Percentiles rank a stretch among this genome's conserved stretches.
phyloP scores from a whole-genome alignment of 129 eudicot genomes.

The Chrysanthemum makinoi region DNA sequence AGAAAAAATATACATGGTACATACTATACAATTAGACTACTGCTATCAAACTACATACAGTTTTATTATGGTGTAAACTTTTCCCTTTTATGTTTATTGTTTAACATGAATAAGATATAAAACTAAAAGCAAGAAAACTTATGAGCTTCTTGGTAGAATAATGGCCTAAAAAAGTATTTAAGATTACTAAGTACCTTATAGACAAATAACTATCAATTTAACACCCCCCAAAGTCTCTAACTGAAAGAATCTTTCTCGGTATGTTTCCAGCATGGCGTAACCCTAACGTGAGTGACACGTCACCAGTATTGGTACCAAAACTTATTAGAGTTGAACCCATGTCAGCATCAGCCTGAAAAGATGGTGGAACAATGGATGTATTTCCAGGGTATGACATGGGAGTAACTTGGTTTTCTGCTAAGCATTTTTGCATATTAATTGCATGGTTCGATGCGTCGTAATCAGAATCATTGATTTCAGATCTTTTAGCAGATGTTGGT shows the following conservation, averaged over 20 bases:
- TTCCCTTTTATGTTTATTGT: slow-evolving; percentile 7
- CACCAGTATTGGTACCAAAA: slow-evolving; percentile 72
- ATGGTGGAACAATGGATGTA: background rate
- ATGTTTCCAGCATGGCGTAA: slow-evolving; percentile 84
- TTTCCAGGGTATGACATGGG: slow-evolving; percentile 15
- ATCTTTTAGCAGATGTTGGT: slow-evolving; percentile 35
- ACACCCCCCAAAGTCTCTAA: slow-evolving; percentile 64
- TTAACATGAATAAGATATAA: slow-evolving; percentile 12
- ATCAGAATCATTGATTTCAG: slow-evolving; percentile 50
- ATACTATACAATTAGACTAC: slow-evolving; percentile 29
- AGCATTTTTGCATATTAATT: slow-evolving; percentile 42
- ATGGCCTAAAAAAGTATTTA: slow-evolving; percentile 29
- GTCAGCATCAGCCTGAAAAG: slow-evolving; percentile 27
- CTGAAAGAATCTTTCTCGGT: slow-evolving; percentile 55
- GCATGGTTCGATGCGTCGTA: slow-evolving; percentile 58
- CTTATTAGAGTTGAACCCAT: slow-evolving; percentile 57
- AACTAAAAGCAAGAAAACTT: slow-evolving; percentile 9
- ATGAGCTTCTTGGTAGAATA: slow-evolving; percentile 33
- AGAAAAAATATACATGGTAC: slow-evolving; percentile 23
- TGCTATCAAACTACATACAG: slow-evolving; percentile 12
- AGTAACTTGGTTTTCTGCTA: slow-evolving; percentile 48
- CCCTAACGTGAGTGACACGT: slow-evolving; percentile 94
- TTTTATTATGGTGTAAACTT: slow-evolving; percentile 23
- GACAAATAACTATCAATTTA: slow-evolving; percentile 18
- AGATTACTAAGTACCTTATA: slow-evolving; percentile 28